Conservation (phyloP, 108 stramenopile genomes). For the Cyclotella sp. region DNA sequence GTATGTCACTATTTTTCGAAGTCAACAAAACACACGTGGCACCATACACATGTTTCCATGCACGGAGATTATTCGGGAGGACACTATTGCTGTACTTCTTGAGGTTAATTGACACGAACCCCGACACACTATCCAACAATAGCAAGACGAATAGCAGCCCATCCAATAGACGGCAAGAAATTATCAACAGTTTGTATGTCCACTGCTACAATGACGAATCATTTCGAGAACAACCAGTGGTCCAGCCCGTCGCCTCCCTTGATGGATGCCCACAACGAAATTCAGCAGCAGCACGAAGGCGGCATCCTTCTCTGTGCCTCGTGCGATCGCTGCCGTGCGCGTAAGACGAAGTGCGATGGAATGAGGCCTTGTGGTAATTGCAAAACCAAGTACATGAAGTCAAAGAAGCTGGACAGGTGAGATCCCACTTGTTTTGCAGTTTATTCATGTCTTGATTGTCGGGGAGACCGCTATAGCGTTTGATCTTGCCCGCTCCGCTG, state of each 20-base stretch:
- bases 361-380: slow-evolving; percentile 81
- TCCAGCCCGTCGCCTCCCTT: background rate
- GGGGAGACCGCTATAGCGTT: background rate
- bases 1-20: no score
- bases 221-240: background rate
- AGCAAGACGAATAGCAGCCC: no score
- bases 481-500: no score
- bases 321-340: slow-evolving; percentile 83
- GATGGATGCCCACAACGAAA: background rate
- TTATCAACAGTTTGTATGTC: no score
- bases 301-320: slow-evolving; percentile 63
- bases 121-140: no score
- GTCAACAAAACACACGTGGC: no score
- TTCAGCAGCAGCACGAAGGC: background rate
- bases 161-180: no score
- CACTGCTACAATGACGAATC: no score
- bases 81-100: no score
- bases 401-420: slow-evolving; percentile 63
- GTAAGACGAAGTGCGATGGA: slow-evolving; percentile 90
- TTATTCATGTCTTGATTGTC: background rate
- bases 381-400: slow-evolving; percentile 79
- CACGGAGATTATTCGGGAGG: no score
- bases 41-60: no score
- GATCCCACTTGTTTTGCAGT: background rate
- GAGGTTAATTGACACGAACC: no score